phyloP scores from a whole-genome alignment of 2,329 filamentous ascomycete genomes.

The Calonectria multiphialidica region DNA sequence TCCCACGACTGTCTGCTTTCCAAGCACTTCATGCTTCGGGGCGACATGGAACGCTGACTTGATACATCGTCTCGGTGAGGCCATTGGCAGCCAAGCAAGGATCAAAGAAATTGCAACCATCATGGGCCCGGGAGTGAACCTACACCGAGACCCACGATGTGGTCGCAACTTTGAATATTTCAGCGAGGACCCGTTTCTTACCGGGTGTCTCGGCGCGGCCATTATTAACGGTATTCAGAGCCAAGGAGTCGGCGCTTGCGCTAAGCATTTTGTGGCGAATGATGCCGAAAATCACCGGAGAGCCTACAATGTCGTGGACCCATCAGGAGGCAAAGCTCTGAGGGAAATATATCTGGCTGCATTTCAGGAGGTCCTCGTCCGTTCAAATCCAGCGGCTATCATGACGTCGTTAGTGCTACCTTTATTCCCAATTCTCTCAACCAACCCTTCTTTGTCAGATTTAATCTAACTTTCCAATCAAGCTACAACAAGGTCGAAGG shows the following conservation, averaged over 20 bases:
- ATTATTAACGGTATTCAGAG: background rate
- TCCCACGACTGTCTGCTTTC: background rate
- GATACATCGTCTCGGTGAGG: background rate
- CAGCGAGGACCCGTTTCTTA: background rate
- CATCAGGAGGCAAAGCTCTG: background rate
- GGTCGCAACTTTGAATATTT: background rate
- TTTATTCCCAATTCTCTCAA: background rate
- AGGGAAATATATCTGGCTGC: background rate
- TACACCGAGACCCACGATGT: background rate
- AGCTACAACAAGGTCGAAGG: background rate
- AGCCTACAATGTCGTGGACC: background rate
- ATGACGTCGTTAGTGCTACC: background rate
- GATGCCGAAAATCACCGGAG: background rate
- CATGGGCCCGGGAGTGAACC: background rate
- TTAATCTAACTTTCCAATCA: background rate
- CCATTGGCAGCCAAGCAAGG: background rate
- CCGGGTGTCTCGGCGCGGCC: background rate
- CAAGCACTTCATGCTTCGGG: background rate
- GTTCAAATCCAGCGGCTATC: background rate
- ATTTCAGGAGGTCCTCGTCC: background rate
- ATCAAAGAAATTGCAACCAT: background rate
- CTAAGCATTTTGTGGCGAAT: background rate
- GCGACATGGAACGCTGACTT: background rate
- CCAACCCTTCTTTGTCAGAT: background rate
- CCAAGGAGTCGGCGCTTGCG: background rate